These are phyloP conservation scores for Diplodia scrobiculata DNA, from an alignment of 2,329 filamentous ascomycete species.

Conservation along the genomic window DNA sequence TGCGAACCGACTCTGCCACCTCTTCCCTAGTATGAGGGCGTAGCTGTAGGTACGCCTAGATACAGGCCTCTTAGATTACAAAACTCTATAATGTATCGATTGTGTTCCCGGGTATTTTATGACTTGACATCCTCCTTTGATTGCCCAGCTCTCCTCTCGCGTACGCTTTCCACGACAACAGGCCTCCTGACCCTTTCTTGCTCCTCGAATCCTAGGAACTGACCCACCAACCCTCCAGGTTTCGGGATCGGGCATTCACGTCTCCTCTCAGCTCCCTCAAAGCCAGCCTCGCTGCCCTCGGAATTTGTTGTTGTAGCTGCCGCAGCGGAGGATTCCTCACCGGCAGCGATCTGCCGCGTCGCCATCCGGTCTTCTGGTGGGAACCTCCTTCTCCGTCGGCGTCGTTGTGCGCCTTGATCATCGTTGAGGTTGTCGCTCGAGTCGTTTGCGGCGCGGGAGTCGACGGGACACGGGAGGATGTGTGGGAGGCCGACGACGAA, in stretches of 20 bases:
- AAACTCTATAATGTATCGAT: neutral
- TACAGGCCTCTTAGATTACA: neutral
- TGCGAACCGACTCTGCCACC: neutral
- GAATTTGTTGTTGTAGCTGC: constrained; percentile 25
- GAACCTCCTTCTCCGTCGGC: constrained; percentile 46
- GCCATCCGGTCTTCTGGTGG: constrained; percentile 28
- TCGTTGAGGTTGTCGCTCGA: constrained; percentile 41
- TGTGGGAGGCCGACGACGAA: constrained; percentile 90
- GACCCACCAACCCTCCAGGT: constrained; percentile 74
- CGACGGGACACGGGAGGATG: constrained; percentile 82
- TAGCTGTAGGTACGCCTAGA: neutral
- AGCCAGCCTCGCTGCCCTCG: constrained; percentile 30
- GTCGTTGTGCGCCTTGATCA: constrained; percentile 31
- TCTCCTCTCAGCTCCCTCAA: constrained; percentile 32
- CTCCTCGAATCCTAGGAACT: constrained; percentile 69
- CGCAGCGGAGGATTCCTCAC: constrained; percentile 33
- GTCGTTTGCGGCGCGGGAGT: constrained; percentile 68
- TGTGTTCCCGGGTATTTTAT: constrained; percentile 4
- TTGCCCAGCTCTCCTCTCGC: constrained; percentile 29
- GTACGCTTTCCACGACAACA: constrained; percentile 30
- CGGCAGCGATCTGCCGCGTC: constrained; percentile 33
- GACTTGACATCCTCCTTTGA: constrained; percentile 12
- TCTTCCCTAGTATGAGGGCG: neutral
- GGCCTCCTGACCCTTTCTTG: constrained; percentile 32
- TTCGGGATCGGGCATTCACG: constrained; percentile 90